Conservation (phyloP, 768 basidiomycete genomes). For the Mrakia blollopis region DNA sequence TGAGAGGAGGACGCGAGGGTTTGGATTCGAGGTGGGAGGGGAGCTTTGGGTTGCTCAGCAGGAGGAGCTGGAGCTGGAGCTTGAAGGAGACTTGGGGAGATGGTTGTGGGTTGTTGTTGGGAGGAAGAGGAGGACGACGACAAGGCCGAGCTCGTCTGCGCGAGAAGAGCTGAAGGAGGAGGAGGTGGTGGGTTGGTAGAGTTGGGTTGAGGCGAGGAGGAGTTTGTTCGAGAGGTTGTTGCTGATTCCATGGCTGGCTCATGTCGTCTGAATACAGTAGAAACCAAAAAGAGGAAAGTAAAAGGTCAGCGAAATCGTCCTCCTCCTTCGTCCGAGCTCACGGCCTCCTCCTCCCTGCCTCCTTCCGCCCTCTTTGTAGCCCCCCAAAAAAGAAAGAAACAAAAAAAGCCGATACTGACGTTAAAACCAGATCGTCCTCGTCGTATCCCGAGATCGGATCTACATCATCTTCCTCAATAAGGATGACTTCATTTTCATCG, state of each 20-base stretch:
- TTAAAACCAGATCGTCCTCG: neutral
- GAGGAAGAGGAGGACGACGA: neutral
- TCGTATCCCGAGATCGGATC: neutral
- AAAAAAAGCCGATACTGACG: neutral
- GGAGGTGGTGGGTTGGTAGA: slow-evolving; percentile 27
- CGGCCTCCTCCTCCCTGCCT: neutral
- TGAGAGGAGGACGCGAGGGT: slow-evolving; percentile 4
- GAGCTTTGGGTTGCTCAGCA: neutral
- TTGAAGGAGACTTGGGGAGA: neutral
- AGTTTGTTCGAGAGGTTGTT: slow-evolving; percentile 36
- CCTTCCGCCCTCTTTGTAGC: neutral
- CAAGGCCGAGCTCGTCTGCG: no score
- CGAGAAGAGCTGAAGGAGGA: neutral
- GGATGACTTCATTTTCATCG: neutral
- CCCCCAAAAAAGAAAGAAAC: no score
- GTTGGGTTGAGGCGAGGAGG: slow-evolving; percentile 30
- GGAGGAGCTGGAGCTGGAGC: neutral
- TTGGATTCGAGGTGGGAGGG: slow-evolving; percentile 14
- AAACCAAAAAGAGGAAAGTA: neutral
- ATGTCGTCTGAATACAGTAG: neutral
- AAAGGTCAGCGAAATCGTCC: neutral
- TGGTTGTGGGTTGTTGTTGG: neutral
- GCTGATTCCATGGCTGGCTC: neutral
- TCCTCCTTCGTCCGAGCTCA: neutral
- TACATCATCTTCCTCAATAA: neutral